These are phyloP conservation scores for Aureobasidium sp. DNA, from an alignment of 2,329 filamentous ascomycete species.

Conservation along the genomic window DNA sequence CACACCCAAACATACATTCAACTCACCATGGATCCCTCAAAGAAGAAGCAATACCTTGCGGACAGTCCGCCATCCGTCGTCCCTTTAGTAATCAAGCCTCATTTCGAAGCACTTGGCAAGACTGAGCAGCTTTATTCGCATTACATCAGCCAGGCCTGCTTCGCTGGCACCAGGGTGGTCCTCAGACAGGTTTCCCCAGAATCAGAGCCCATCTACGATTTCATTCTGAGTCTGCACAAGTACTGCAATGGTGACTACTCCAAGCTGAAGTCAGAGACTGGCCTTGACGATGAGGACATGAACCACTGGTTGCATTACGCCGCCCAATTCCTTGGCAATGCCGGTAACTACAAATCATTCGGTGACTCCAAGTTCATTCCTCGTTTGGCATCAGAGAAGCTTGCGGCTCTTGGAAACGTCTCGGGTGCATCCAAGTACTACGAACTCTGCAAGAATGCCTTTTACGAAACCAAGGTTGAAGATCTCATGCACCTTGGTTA, in stretches of 20 bases:
- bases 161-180: slow-evolving; percentile 44
- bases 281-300: slow-evolving; percentile 34
- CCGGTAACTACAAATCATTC: slow-evolving; percentile 47
- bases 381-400: slow-evolving; percentile 34
- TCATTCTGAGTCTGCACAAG: slow-evolving; percentile 44
- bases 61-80: slow-evolving; percentile 87
- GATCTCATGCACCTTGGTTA: slow-evolving; percentile 42
- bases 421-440: slow-evolving; percentile 33
- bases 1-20: background rate
- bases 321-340: slow-evolving; percentile 45
- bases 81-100: slow-evolving; percentile 79
- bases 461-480: slow-evolving; percentile 37
- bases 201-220: slow-evolving; percentile 46
- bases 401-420: slow-evolving; percentile 37
- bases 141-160: slow-evolving; percentile 55
- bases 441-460: slow-evolving; percentile 35
- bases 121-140: slow-evolving; percentile 53
- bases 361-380: slow-evolving; percentile 45
- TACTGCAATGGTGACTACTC: slow-evolving; percentile 43
- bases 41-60: slow-evolving; percentile 67
- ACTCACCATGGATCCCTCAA: slow-evolving; percentile 34
- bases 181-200: slow-evolving; percentile 46
- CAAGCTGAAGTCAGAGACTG: slow-evolving; percentile 34
- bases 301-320: slow-evolving; percentile 35
- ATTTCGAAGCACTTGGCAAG: slow-evolving; percentile 71